Base-by-base conservation (phyloP, 2,329 filamentous ascomycete species). In the Colletotrichum phormii region DNA sequence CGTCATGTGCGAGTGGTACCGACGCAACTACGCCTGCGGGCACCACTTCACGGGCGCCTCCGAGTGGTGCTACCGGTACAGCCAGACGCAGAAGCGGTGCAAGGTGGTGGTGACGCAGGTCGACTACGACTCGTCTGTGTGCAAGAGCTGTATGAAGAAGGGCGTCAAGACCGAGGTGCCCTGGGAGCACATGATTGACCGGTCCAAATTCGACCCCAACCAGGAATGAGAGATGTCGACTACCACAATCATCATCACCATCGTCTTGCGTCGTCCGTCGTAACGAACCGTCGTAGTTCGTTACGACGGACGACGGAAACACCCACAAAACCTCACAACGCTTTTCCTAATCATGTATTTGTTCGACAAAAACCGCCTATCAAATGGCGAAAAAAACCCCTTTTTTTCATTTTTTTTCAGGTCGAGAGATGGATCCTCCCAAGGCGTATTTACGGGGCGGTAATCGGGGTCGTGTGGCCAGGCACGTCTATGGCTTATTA, bases 1-100 rank as follows among this genome's bases (percentile, higher is more conserved):
- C 31, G 64, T 42, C 24, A 75, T 75, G 74, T 75, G 74, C 65
- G 65, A 74, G 51, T 75, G 74, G 74, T 75, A 72, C 65, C 74
- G 74, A 22, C 74, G 73, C 53, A 74, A 74, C 62, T 75, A 69
- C n/a, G 74, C 69, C 58, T 75, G 74, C 59, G 61, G 74, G 61
- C 74, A 75, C 37, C 67, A 74, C 65, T 71, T 75, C 29, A 72
- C 70, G 4, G 72, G 74, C 65, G 74, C 74, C 37, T 67, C 72
- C 6, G 65, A 72, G 54, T 75, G 74, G 74, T 75, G 74, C 51
- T 58, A 71, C 29, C 68, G 65, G 2, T 75, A 75, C 72, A 71
- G 72, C 42, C 72, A 68, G 60, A 73, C 74, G 11, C 68, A 74
- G 54, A 74, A 67, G 29, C 74, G 74, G 15, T 75, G 74, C 57